phyloP scores from a whole-genome alignment of 768 basidiomycete species.

The Lactarius trivialis region DNA sequence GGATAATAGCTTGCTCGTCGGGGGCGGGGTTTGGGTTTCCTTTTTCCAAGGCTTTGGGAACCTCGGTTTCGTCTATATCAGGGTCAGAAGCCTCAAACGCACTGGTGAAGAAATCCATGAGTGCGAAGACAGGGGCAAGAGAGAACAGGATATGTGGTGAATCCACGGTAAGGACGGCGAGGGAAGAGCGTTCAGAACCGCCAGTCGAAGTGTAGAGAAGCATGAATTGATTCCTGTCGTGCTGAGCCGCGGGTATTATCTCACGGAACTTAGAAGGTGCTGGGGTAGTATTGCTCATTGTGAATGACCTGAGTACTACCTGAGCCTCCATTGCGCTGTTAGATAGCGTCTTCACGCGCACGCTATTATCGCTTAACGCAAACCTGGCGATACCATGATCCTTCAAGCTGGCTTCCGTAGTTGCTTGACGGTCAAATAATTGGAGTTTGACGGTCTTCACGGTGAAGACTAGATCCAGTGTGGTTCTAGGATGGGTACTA shows the following conservation, averaged over 20 bases:
- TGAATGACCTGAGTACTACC: constrained; percentile 82
- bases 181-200: constrained; percentile 45
- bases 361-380: constrained; percentile 68
- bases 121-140: constrained; percentile 81
- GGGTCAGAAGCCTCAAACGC: constrained; percentile 34
- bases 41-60: constrained; percentile 19
- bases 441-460: constrained; percentile 74
- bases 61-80: constrained; percentile 17
- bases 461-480: constrained; percentile 65
- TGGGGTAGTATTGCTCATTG: constrained; percentile 81
- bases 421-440: constrained; percentile 69
- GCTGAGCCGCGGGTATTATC: constrained; percentile 87
- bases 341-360: constrained; percentile 75
- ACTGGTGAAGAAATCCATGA: constrained; percentile 79
- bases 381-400: constrained; percentile 82
- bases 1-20: constrained; percentile 29
- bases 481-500: constrained; percentile 45
- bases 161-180: constrained; percentile 85
- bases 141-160: constrained; percentile 91
- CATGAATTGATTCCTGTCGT: constrained; percentile 90
- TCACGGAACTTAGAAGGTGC: constrained; percentile 84
- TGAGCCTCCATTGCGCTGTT: constrained; percentile 85
- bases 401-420: constrained; percentile 49
- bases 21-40: not conserved
- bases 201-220: constrained; percentile 77